Base-by-base conservation (phyloP, 2,329 filamentous ascomycete genomes). In the Tolypocladium cylindrosporum region DNA sequence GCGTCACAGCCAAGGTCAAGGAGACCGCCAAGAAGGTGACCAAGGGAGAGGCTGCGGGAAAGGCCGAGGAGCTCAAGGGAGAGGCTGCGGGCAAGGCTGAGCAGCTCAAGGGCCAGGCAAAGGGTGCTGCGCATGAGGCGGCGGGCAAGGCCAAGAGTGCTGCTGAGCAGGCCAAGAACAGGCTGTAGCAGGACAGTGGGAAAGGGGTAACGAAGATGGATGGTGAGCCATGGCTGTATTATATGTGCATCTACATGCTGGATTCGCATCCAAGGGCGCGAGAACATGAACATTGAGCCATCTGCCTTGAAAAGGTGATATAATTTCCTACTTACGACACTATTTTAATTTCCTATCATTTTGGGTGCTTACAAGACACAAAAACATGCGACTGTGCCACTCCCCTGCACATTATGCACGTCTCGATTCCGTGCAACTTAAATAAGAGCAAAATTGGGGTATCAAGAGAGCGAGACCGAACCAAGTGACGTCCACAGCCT, bases 1-100 rank as follows among this genome's bases (percentile, higher is more conserved):
- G 41, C n/a, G 41, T 34, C 42, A 69, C 74, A 11, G 66, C 72
- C 59, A 84, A 84, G 67, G 72, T 77, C 55, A 82, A 82, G 69
- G 71, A 79, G 27, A n/a, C 74, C 59, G 69, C 70, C 2, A 68
- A 69, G 14, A 74, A 72, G 7, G 67, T 78, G 4, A 64, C 69
- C 21, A 66, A 63, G 21, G 69, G 69, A 3, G 67, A 69, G 56
- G 68, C 71, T 3, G 67, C 68, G 21, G 74, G 70, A 54, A 67
- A 70, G 63, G 62, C 69, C 8, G 55, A 66, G 34, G 68, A 69
- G 62, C 57, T 74, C 21, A 66, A 63, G 24, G 69, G 69, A 3
- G 68, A 69, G 56, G 68, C 71, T 3, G 67, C 68, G n/a, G 74
- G 70, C 55, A 67, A 70, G 63, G 62, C 69, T 4, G 55, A 66